These are phyloP conservation scores for Guillardia theta DNA, from an alignment of 78 protist genomes.

Conservation along the genomic window DNA sequence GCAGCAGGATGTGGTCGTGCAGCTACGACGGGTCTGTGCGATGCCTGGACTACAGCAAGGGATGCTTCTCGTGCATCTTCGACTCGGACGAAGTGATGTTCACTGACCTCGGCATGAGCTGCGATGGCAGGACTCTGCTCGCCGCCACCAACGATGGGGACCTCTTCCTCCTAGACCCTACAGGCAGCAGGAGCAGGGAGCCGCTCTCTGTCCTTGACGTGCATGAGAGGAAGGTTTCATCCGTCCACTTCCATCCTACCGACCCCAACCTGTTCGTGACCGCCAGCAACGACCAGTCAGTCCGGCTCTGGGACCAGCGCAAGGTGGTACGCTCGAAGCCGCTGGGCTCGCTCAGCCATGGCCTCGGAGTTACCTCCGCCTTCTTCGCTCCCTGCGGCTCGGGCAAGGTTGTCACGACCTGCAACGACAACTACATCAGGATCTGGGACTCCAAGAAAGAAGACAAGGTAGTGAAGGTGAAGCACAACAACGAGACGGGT, in stretches of 20 bases:
- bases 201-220: neutral
- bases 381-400: neutral
- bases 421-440: neutral
- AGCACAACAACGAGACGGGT: neutral
- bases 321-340: neutral
- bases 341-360: neutral
- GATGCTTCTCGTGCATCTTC: neutral
- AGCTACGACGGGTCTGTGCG: neutral
- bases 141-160: neutral
- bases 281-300: neutral
- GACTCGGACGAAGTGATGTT: neutral
- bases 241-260: neutral
- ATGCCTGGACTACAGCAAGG: neutral
- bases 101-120: neutral
- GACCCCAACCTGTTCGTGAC: neutral
- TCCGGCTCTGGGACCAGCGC: neutral
- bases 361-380: neutral
- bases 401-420: neutral
- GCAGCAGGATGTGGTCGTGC: neutral
- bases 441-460: neutral
- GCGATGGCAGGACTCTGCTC: neutral
- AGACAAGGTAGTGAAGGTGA: neutral
- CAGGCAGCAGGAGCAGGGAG: neutral
- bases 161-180: neutral
- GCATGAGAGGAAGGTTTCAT: neutral